A percentile compares a stretch with the other conserved stretches of the same genome.
phyloP scores from a whole-genome alignment of 371 early-diverging fungal species.

The Rhizopus delemar region DNA sequence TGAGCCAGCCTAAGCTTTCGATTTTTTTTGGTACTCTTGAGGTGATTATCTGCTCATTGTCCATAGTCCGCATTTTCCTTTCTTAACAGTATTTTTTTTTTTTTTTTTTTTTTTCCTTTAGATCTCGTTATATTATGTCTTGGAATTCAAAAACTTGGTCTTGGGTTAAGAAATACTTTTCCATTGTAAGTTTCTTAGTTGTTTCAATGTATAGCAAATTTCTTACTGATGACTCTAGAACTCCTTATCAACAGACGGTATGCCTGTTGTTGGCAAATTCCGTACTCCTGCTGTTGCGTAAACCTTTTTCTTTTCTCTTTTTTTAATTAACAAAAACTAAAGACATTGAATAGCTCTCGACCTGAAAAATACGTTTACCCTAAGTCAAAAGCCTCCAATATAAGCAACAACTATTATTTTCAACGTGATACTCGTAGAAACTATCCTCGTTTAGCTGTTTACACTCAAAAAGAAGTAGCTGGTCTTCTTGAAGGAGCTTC shows the following conservation, averaged over 20 bases:
- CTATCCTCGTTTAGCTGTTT: conserved; percentile 85
- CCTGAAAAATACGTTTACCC: conserved; percentile 57
- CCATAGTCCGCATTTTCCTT: too few relatives aligned
- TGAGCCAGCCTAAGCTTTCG: neutral
- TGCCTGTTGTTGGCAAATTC: conserved; percentile 63
- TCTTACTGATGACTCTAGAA: conserved; percentile 40
- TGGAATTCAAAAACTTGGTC: conserved; percentile 55
- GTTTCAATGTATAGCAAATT: too few relatives aligned
- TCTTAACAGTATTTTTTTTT: too few relatives aligned
- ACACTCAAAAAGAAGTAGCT: conserved; percentile 78
- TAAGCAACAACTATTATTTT: conserved; percentile 87
- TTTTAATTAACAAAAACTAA: neutral
- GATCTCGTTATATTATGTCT: conserved; percentile 30
- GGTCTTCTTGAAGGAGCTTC: conserved; percentile 57
- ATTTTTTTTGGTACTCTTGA: neutral
- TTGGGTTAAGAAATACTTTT: conserved; percentile 52
- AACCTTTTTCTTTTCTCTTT: neutral
- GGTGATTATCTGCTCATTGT: too few relatives aligned
- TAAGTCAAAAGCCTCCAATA: conserved; percentile 58
- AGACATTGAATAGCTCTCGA: conserved; percentile 44
- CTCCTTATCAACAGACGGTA: conserved; percentile 61
- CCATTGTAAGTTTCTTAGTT: conserved; percentile 45
- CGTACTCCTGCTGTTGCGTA: conserved; percentile 64
- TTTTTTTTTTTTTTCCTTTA: too few relatives aligned
- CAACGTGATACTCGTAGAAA: conserved; percentile 88